phyloP scores from a whole-genome alignment of 108 stramenopile genomes.

The Cyclotella baltica region DNA sequence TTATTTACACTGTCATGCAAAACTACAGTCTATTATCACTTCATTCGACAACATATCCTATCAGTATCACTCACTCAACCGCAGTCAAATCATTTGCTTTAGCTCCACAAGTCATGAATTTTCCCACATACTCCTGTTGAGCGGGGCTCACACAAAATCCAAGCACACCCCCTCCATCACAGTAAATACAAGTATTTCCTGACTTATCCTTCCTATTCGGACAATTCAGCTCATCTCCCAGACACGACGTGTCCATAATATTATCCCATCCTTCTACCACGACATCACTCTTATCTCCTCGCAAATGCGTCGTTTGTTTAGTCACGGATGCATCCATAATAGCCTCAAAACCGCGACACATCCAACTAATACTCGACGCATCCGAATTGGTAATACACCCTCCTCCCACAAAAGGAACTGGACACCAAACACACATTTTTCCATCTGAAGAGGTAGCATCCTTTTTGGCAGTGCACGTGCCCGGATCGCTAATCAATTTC shows the following conservation, averaged over 20 bases:
- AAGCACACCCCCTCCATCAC: conserved; percentile 50
- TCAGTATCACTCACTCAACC: not conserved
- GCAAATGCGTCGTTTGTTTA: conserved; percentile 4
- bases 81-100: not conserved
- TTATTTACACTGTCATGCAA: too few relatives aligned
- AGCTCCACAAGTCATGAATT: conserved; percentile 34
- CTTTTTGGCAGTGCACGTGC: conserved; percentile 18
- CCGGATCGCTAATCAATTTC: conserved; percentile 27
- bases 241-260: conserved; percentile 41
- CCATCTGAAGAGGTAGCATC: conserved; percentile 20
- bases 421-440: conserved; percentile 41
- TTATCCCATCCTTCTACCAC: conserved; percentile 22
- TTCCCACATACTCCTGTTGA: conserved; percentile 21
- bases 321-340: not conserved
- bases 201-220: conserved; percentile 15
- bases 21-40: not conserved
- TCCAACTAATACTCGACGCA: conserved; percentile 13
- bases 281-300: not conserved
- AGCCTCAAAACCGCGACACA: conserved; percentile 14
- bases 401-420: conserved; percentile 41
- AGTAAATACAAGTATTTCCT: conserved; percentile 46
- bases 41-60: not conserved
- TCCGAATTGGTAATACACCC: conserved; percentile 36
- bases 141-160: conserved; percentile 32
- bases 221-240: conserved; percentile 34